These are phyloP conservation scores for Debaryomyces maramus DNA, from an alignment of 805 yeast genomes.

Conservation along the genomic window DNA sequence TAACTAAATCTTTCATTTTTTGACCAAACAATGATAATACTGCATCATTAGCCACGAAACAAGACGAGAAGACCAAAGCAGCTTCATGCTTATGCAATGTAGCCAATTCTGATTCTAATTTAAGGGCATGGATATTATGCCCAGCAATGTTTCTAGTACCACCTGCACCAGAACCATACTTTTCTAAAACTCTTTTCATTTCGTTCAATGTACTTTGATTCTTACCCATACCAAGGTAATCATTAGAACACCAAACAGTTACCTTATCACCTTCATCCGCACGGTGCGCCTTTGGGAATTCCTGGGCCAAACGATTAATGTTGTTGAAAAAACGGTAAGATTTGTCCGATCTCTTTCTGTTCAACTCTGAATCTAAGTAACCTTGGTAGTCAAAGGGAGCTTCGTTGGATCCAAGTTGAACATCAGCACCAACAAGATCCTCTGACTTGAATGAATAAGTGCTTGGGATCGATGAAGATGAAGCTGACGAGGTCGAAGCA, in stretches of 20 bases:
- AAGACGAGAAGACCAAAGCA: slow-evolving; percentile 91
- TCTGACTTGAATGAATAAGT: slow-evolving; percentile 32
- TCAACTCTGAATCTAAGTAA: slow-evolving; percentile 63
- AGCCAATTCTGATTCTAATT: slow-evolving; percentile 83
- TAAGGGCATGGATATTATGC: slow-evolving; percentile 87
- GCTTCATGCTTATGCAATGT: slow-evolving; percentile 92
- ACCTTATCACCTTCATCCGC: slow-evolving; percentile 75
- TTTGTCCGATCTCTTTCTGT: slow-evolving; percentile 78
- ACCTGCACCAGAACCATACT: slow-evolving; percentile 98
- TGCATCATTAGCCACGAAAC: slow-evolving; percentile 97
- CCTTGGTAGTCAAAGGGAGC: slow-evolving; percentile 69
- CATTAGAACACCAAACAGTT: slow-evolving; percentile 99
- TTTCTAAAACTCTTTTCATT: slow-evolving; percentile 78
- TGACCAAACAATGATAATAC: slow-evolving; percentile 88
- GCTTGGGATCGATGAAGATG: slow-evolving; percentile 29
- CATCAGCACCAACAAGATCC: slow-evolving; percentile 21
- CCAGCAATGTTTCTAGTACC: slow-evolving; percentile 99
- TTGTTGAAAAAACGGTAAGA: slow-evolving; percentile 96
- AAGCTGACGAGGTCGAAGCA: slow-evolving; percentile 34
- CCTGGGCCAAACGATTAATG: slow-evolving; percentile 91
- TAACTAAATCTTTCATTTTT: slow-evolving; percentile 83
- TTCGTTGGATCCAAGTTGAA: slow-evolving; percentile 47
- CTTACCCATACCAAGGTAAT: slow-evolving; percentile 92
- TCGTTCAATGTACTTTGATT: slow-evolving; percentile 68
- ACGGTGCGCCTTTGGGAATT: slow-evolving; percentile 92